Evolutionary conservation across 371 early-diverging fungal genomes (phyloP).

Genomic region (Zychaea mexicana): DNA sequence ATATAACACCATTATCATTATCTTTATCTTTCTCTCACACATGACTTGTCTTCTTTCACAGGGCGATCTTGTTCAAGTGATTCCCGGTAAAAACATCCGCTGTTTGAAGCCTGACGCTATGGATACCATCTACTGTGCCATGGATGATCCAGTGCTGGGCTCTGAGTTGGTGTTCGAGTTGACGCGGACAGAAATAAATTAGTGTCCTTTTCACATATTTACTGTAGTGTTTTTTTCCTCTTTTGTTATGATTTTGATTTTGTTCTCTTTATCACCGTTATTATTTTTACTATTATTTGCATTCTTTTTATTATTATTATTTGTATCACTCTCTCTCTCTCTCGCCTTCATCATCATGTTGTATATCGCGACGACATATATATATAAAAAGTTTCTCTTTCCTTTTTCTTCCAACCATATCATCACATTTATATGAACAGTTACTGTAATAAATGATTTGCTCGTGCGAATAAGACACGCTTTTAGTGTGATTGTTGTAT

Average conservation of each 20-base stretch:
- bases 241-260: background rate
- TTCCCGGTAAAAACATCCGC: slow-evolving; percentile 46
- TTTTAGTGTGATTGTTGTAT: too few relatives aligned
- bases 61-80: slow-evolving; percentile 50
- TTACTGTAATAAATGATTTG: too few relatives aligned
- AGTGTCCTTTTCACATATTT: background rate
- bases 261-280: background rate
- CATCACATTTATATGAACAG: too few relatives aligned
- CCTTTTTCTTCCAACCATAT: too few relatives aligned
- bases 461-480: too few relatives aligned
- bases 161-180: slow-evolving; percentile 31
- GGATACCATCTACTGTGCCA: slow-evolving; percentile 52
- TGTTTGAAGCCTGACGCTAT: slow-evolving; percentile 49
- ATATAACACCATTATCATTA: background rate
- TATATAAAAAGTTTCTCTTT: background rate
- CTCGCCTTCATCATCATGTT: background rate
- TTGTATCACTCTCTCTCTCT: background rate
- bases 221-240: background rate
- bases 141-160: slow-evolving; percentile 25
- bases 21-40: background rate
- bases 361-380: too few relatives aligned
- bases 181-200: background rate
- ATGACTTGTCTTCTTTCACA: slow-evolving; percentile 29
- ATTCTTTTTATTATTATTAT: background rate
- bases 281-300: too few relatives aligned